Percentiles rank a stretch among this genome's conserved stretches.
phyloP scores from a whole-genome alignment of 495 filamentous ascomycete genomes.

The Neurospora discreta region DNA sequence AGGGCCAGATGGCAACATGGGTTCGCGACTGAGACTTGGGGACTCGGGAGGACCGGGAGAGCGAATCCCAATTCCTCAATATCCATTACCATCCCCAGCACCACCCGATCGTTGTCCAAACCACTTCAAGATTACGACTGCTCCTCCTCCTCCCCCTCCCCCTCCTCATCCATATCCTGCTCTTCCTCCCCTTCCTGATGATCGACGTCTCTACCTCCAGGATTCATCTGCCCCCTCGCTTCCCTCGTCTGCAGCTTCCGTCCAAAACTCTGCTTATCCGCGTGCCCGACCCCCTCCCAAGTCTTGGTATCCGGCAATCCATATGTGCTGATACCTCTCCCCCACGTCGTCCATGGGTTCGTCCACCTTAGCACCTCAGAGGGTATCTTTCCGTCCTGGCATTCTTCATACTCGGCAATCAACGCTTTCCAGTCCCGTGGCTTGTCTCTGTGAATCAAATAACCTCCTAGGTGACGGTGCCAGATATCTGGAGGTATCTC shows the following conservation, averaged over 20 bases:
- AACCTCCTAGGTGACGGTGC: constrained; percentile 20
- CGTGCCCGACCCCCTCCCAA: constrained; percentile 24
- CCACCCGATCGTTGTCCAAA: not conserved
- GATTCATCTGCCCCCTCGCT: constrained; percentile 1
- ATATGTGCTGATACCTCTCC: constrained; percentile 21
- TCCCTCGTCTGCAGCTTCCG: constrained; percentile 11
- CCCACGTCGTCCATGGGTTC: constrained; percentile 24
- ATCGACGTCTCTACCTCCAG: no score
- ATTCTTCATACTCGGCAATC: not conserved
- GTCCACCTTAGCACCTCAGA: constrained; percentile 18
- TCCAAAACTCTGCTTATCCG: constrained; percentile 17
- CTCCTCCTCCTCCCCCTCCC: not conserved
- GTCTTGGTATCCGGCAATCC: constrained; percentile 24
- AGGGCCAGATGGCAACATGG: not conserved
- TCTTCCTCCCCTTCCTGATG: not conserved
- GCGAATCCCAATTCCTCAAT: not conserved
- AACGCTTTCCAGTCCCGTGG: constrained; percentile 19
- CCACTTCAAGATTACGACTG: constrained; percentile 1
- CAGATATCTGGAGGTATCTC: constrained; percentile 19
- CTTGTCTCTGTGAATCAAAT: constrained; percentile 24
- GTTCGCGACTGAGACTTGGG: not conserved
- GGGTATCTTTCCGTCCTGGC: constrained; percentile 7
- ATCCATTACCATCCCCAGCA: not conserved
- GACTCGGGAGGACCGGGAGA: not conserved
- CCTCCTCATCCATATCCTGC: not conserved